Conservation (phyloP, 176 grass and related monocot genomes). For the Puccinellia tenuiflora region DNA sequence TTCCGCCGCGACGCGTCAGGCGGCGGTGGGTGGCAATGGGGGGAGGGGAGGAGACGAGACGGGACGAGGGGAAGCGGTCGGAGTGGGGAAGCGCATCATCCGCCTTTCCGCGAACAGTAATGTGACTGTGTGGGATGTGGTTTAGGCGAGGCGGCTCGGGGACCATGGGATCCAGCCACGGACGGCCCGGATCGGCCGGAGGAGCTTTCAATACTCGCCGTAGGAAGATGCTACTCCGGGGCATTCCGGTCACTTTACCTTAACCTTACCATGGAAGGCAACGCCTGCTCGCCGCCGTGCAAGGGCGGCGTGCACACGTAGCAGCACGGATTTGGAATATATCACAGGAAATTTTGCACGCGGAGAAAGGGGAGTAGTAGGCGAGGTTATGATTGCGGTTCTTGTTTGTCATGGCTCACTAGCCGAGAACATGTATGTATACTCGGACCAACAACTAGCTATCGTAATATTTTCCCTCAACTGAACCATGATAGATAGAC, state of each 20-base stretch:
- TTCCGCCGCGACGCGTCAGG: neutral
- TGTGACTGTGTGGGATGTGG: neutral
- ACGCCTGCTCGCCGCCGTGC: neutral
- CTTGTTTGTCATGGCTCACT: neutral
- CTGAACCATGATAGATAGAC: neutral
- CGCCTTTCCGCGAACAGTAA: neutral
- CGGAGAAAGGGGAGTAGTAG: neutral
- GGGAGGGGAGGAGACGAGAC: neutral
- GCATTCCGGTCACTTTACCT: neutral
- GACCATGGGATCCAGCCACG: neutral
- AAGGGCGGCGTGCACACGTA: neutral
- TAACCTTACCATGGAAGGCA: neutral
- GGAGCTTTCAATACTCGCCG: neutral
- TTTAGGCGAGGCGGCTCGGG: neutral
- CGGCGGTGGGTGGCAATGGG: neutral
- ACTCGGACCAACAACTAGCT: too few relatives aligned
- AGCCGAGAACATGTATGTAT: too few relatives aligned
- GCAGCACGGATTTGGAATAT: neutral
- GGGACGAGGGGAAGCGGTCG: neutral
- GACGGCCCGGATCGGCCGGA: neutral
- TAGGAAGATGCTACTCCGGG: neutral
- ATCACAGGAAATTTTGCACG: neutral
- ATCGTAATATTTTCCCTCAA: too few relatives aligned
- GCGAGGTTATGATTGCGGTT: neutral
- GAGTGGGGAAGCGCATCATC: slow-evolving; percentile 7